Base-by-base conservation (phyloP, 345 rosid genomes). In the Gossypium longicalyx region DNA sequence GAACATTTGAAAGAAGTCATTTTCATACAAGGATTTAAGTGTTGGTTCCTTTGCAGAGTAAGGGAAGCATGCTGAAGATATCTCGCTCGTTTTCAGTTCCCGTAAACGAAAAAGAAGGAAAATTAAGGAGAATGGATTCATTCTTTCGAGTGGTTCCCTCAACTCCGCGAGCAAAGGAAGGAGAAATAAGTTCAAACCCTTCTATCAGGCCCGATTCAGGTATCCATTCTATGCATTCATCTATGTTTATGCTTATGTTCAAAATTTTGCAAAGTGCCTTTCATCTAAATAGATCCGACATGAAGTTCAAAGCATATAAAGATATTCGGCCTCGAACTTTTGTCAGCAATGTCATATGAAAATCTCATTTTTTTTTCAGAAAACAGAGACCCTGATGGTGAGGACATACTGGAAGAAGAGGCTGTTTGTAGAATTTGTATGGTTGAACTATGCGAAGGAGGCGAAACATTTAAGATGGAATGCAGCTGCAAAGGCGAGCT, bases 401-500 rank as follows among this genome's bases (percentile, higher is more conserved):
- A 91, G 82, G 97, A 94, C 83, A 94, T 94, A 79, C 89, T 85
- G 3, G 95, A 94, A 86, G 97, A 94, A 22, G 97, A 92, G 80
- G 98, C 98, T 17, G 95, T 92, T 70, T 92, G 98, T 81, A 87
- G 98, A 77, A 94, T 94, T 72, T 94, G 98, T 82, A 53, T 94
- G 72, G 89, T 86, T 58, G 98, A 90, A 22, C 81, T 94, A 20
- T 84, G 93, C 57, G 97, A 94, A 91, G 97, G 93, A 41, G 98
- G 98, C 4, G 97, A 94, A 84, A 94, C 98, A 11, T 79, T 94
- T 41, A 90, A 92, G 89, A 89, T 94, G 95, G 98, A 94, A 79
- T 94, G 97, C 86, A 94, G 97, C 82, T 94, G 97, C 87, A 94
- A 92, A 90, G 98, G 98, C 0, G 97, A 94, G 77, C 97, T 94